Evolutionary conservation across 352 stramenopile species (phyloP), one percentile per base, ranked within the genome.

Genomic region (Globisporangium paroecandrum): DNA sequence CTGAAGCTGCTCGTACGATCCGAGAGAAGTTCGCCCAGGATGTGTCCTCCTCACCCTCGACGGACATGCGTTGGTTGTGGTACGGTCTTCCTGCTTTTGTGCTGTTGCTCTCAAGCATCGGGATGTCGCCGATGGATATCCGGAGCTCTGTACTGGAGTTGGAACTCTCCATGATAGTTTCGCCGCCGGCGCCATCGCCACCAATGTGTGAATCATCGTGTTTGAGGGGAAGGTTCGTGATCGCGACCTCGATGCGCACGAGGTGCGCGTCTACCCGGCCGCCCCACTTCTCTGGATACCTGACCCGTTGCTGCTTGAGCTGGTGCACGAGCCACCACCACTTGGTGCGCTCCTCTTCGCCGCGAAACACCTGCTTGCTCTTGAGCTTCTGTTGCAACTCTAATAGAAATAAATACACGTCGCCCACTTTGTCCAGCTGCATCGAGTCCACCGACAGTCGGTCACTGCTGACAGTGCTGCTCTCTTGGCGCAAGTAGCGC

Each of bases 281-380:
- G 15, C 63, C 60, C 75, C 73, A 81, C 9, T 62, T 68, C n/a
- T 64, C 57, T 18, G 69, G 65, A 29, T 58, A 56, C 55, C 69
- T 58, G 20, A 77, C 59, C 41, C 74, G 74, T 56, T 82, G 74
- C 20, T 71, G 66, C 46, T 67, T 76, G 43, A 82, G 67, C 61
- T 77, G 72, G 32, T 83, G 68, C 62, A 79, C 68, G 20, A 66
- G 60, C 76, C 66, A 79, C 36, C 71, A 70, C 76, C 76, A 85
- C 22, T 69, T 69, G 46, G 74, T 77, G 29, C 75, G 77, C 51
- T 82, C 77, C 15, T 75, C 69, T 58, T 82, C 77, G 46, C 66
- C 64, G 1, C 58, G 69, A 65, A 82, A 76, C 3, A 38, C 10
- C 7, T 76, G 62, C 1, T 69, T 59, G 18, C 57, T 32, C 6